Percentiles rank a stretch among this genome's conserved stretches.
These are phyloP conservation scores for Chrysophaeum taylorii DNA, from an alignment of 352 stramenopile species.

Conservation along the genomic window DNA sequence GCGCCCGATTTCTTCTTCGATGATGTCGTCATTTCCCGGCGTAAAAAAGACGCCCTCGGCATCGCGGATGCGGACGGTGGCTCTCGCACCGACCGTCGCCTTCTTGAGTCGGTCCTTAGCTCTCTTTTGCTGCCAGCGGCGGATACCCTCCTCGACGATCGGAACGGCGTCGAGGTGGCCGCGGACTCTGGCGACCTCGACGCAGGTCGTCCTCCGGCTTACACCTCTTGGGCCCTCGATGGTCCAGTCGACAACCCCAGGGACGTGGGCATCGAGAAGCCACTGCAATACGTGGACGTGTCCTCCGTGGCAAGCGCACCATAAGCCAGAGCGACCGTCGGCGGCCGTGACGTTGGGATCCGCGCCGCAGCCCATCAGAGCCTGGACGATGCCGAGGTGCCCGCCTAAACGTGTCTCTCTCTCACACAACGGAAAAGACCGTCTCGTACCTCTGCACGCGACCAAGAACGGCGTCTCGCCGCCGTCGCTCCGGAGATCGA, in stretches of 20 bases:
- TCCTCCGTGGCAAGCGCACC: background rate
- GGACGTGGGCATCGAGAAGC: background rate
- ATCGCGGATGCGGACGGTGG: constrained; percentile 3
- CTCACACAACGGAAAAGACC: no score
- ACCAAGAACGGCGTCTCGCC: constrained; percentile 14
- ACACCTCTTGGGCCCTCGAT: background rate
- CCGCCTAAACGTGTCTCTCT: no score
- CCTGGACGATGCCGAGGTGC: background rate
- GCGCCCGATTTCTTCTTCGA: background rate
- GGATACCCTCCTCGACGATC: background rate
- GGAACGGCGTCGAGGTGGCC: background rate
- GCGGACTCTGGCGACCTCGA: background rate
- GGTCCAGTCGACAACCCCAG: background rate
- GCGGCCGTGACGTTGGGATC: background rate
- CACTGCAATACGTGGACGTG: background rate
- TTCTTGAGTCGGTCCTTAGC: background rate
- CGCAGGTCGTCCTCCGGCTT: background rate
- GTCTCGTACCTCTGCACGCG: background rate
- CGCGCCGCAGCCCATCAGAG: background rate
- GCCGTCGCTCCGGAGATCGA: background rate
- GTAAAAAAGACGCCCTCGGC: background rate
- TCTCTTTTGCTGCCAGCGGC: background rate
- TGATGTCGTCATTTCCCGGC: background rate
- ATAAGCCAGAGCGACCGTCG: background rate
- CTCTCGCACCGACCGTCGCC: background rate